phyloP scores from a whole-genome alignment of 176 grass and related monocot species.

The Puya raimondii region DNA sequence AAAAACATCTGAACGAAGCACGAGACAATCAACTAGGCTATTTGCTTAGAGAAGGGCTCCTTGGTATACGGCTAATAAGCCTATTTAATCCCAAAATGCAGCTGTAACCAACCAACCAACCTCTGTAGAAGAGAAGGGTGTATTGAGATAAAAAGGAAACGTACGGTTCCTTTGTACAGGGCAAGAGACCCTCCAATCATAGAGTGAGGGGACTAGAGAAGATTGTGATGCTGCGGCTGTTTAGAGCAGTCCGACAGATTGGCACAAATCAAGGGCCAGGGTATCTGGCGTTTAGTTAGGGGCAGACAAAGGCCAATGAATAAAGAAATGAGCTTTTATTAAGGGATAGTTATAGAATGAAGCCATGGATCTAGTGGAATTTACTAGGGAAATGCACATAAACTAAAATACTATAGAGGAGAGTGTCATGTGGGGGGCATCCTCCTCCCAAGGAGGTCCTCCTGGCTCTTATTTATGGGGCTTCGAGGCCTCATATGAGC shows the following conservation, averaged over 20 bases:
- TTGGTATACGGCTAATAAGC: neutral
- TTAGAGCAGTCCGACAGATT: slow-evolving; percentile 36
- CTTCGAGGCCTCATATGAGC: slow-evolving; percentile 39
- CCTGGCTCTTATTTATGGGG: slow-evolving; percentile 2
- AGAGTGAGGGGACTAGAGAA: slow-evolving; percentile 14
- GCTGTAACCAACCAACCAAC: slow-evolving; percentile 5
- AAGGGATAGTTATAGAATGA: slow-evolving; percentile 21
- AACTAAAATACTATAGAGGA: slow-evolving; percentile 24
- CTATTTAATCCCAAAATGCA: slow-evolving; percentile 1
- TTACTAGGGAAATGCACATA: slow-evolving; percentile 25
- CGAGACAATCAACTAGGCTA: neutral
- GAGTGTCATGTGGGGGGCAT: slow-evolving; percentile 4
- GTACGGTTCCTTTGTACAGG: slow-evolving; percentile 15
- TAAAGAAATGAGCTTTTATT: slow-evolving; percentile 16
- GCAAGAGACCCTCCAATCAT: slow-evolving; percentile 38
- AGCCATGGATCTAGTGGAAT: slow-evolving; percentile 29
- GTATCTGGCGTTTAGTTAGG: slow-evolving; percentile 27
- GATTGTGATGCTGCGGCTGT: slow-evolving; percentile 24
- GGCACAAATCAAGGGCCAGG: slow-evolving; percentile 39
- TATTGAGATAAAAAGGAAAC: neutral
- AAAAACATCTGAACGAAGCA: neutral
- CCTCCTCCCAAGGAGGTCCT: slow-evolving; percentile 1
- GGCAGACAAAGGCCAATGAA: slow-evolving; percentile 9
- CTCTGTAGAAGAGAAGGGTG: neutral
- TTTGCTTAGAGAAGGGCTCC: neutral